Evolutionary conservation across 2,329 filamentous ascomycete species (phyloP).

Genomic region (Blastomyces gilchristii): DNA sequence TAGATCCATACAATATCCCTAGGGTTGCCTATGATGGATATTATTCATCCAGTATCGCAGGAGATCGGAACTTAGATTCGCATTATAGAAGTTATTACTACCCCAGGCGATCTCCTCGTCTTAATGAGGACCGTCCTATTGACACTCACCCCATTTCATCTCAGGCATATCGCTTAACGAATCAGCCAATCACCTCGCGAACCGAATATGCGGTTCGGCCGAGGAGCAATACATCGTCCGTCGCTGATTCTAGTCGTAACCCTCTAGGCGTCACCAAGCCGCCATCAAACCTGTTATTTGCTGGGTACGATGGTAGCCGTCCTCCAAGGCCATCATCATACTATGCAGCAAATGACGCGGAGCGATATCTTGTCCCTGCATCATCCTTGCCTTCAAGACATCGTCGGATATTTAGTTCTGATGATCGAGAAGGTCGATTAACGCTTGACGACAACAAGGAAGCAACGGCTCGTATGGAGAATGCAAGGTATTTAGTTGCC

Average conservation of each 20-base stretch:
- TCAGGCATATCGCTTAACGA: conserved; percentile 24
- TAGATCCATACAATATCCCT: conserved; percentile 26
- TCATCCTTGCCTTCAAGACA: conserved; percentile 23
- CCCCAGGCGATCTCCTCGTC: conserved; percentile 15
- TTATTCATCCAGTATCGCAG: conserved; percentile 20
- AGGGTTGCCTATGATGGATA: conserved; percentile 23
- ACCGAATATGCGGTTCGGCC: conserved; percentile 32
- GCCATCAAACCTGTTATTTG: conserved; percentile 17
- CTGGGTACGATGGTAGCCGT: conserved; percentile 7
- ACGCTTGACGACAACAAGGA: conserved; percentile 7
- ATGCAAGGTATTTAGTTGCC: conserved; percentile 23
- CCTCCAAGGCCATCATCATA: conserved; percentile 19
- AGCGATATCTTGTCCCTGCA: conserved; percentile 27
- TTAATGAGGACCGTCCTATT: conserved; percentile 20
- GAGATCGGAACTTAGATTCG: conserved; percentile 19
- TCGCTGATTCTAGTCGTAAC: conserved; percentile 21
- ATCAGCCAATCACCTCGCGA: conserved; percentile 24
- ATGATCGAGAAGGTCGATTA: conserved; percentile 14
- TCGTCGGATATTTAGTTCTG: conserved; percentile 21
- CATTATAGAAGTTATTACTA: conserved; percentile 8
- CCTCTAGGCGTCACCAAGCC: conserved; percentile 23
- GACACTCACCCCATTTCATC: conserved; percentile 28
- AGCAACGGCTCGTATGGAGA: conserved; percentile 8
- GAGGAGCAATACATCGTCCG: conserved; percentile 28
- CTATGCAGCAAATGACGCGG: conserved; percentile 21